phyloP scores from a whole-genome alignment of 495 filamentous ascomycete genomes.

The Bacidia gigantensis region DNA sequence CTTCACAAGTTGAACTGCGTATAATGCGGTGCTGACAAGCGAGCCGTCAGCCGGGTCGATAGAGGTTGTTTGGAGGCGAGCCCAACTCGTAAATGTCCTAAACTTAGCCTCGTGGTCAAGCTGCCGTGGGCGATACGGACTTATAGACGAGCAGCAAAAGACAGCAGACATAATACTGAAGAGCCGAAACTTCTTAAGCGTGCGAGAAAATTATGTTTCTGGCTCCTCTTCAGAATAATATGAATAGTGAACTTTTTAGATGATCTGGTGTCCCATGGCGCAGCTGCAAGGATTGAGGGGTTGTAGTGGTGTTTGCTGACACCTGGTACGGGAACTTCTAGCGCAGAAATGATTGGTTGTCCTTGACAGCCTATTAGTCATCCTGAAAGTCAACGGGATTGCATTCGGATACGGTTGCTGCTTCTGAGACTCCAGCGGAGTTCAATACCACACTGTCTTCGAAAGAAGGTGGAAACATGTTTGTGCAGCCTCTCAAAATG shows the following conservation, averaged over 20 bases:
- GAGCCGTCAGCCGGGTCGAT: conserved; percentile 4
- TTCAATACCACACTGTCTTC: no score
- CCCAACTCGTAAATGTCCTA: conserved; percentile 9
- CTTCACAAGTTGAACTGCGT: conserved; percentile 5
- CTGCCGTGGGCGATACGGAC: conserved; percentile 8
- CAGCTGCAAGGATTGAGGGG: no score
- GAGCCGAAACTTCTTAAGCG: conserved; percentile 6
- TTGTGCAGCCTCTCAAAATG: no score
- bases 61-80: conserved; percentile 9
- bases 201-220: conserved; percentile 11
- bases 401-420: no score
- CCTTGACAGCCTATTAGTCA: neutral
- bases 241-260: conserved; percentile 7
- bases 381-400: neutral
- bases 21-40: conserved; percentile 10
- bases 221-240: conserved; percentile 13
- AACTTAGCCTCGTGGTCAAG: conserved; percentile 12
- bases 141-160: conserved; percentile 12
- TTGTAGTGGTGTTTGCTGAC: no score
- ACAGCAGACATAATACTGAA: conserved; percentile 11
- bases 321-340: neutral
- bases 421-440: no score
- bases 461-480: no score
- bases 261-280: no score
- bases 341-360: neutral